Evolutionary conservation across 1,284 basidiomycete species (phyloP), one percentile per base, ranked within the genome.

Genomic region (Microbotryum scabiosae): DNA sequence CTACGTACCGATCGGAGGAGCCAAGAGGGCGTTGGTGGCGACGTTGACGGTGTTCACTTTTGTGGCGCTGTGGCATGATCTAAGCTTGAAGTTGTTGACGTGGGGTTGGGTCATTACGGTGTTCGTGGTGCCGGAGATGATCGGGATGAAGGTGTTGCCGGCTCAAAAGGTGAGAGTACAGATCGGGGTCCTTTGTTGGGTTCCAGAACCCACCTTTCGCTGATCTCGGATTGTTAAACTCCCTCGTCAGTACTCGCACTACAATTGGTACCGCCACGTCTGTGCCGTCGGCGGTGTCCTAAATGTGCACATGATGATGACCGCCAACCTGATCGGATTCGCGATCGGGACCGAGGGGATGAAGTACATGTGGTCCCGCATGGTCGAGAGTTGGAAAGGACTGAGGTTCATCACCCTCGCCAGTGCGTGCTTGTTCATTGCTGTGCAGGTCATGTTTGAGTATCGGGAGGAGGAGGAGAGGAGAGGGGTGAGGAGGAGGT

Each of bases 51-150:
- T 97, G 32, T 98, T 98, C 78, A 88, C 93, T 0, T 98, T 99
- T 73, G 94, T 97, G n/a, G 96, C 96, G 0, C 78, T 98, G 18
- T 99, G 96, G 96, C 94, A 98, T 72, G 94, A 97, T 73, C 79
- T 98, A 0, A 87, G 87, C 0, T 86, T 96, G 75, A 82, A 82
- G 52, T 80, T 98, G 7, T 79, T 99, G 0, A 85, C 90, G 0
- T 99, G 96, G 96, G 94, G 94, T 1, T 98, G 94, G 94, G 84
- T 97, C 12, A 82, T 96, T 58, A 88, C 84, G 69, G 71, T 96
- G 48, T 97, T 99, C 74, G 85, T 99, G 61, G 68, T 93, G 1
- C 94, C 94, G 0, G 94, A 98, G 75, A 72, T 96, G 21, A 62
- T 82, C 3, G 86, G 84, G 1, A 76, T 79, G 23, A 81, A 32